These are phyloP conservation scores for Penicillium sp. DNA, from an alignment of 2,329 filamentous ascomycete species.

Conservation along the genomic window DNA sequence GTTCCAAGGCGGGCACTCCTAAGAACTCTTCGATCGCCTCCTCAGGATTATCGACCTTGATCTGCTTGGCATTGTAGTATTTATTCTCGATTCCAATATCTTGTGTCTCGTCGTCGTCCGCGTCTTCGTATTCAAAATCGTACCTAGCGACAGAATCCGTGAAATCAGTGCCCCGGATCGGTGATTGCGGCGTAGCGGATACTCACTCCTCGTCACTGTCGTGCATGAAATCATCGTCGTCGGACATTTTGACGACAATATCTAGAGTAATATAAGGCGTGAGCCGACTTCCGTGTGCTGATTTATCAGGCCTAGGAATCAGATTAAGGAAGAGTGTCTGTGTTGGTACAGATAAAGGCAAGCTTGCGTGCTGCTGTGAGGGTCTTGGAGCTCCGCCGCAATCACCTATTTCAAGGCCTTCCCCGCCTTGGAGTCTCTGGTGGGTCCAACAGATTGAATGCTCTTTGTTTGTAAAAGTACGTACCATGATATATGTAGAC, in stretches of 20 bases:
- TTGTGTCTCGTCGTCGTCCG: slow-evolving; percentile 83
- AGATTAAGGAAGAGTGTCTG: neutral
- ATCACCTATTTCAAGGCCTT: slow-evolving; percentile 1
- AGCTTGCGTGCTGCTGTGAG: neutral
- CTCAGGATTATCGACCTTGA: slow-evolving; percentile 84
- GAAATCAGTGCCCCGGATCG: neutral
- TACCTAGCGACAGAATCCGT: slow-evolving; percentile 60
- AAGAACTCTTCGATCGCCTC: slow-evolving; percentile 92
- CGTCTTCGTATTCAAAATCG: slow-evolving; percentile 97
- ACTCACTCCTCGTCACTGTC: slow-evolving; percentile 82
- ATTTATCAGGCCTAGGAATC: neutral
- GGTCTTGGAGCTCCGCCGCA: neutral
- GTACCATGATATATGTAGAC: neutral
- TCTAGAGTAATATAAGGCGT: neutral
- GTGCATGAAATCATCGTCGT: slow-evolving; percentile 92
- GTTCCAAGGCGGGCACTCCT: slow-evolving; percentile 80
- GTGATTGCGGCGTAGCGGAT: slow-evolving; percentile 1
- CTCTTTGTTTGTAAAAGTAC: neutral
- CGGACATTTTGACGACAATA: slow-evolving; percentile 64
- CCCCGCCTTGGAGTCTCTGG: slow-evolving; percentile 10
- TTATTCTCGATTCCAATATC: slow-evolving; percentile 98
- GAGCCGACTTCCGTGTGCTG: neutral
- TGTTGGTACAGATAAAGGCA: neutral
- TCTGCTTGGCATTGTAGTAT: slow-evolving; percentile 99
- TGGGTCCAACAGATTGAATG: neutral